These are phyloP conservation scores for Rhodamnia rubescens DNA, from an alignment of 345 rosid genomes.

Conservation along the genomic window DNA sequence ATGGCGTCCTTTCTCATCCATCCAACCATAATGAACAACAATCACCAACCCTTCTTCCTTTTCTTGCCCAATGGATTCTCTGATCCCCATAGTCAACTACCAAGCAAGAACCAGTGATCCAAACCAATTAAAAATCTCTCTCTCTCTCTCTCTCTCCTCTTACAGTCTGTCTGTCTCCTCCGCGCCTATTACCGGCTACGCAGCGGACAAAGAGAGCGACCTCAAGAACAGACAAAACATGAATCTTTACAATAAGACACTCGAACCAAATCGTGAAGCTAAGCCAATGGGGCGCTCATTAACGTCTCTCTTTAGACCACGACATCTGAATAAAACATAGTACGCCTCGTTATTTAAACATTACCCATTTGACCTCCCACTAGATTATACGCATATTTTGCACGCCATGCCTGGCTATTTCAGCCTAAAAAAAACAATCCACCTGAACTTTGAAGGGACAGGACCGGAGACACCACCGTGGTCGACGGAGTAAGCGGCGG, in stretches of 20 bases:
- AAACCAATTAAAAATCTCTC: background rate
- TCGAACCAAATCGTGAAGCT: background rate
- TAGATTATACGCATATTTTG: background rate
- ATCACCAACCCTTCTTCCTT: background rate
- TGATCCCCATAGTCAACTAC: background rate
- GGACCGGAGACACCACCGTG: conserved; percentile 47
- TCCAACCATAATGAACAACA: background rate
- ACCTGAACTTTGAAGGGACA: conserved; percentile 70
- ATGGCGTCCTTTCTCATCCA: conserved; percentile 29
- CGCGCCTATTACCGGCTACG: background rate
- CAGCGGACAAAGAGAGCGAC: conserved; percentile 16
- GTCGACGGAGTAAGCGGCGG: conserved; percentile 55
- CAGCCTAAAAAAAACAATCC: background rate
- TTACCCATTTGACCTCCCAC: background rate
- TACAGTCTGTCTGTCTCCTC: background rate
- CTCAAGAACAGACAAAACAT: conserved; percentile 18
- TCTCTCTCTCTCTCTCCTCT: background rate
- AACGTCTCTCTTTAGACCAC: background rate
- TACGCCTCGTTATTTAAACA: background rate
- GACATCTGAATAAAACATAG: background rate
- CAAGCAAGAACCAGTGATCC: background rate
- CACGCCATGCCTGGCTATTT: background rate
- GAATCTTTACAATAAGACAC: background rate
- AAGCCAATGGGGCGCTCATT: background rate
- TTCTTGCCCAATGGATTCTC: background rate